Conservation (phyloP, 768 basidiomycete species). For the Pisolithus orientalis region DNA sequence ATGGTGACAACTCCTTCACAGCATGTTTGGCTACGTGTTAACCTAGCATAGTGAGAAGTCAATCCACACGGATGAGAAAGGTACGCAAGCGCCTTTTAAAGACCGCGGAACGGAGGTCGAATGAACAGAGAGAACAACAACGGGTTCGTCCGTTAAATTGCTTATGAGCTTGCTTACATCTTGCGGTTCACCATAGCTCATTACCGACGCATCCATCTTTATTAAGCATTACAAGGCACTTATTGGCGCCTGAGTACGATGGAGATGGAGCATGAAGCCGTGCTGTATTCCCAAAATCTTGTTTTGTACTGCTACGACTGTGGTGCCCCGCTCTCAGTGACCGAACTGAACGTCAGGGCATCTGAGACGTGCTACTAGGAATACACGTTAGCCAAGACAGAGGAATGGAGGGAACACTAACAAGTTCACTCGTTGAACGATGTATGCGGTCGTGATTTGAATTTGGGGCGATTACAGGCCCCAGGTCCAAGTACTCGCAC, state of each 20-base stretch:
- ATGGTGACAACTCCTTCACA: constrained; percentile 21
- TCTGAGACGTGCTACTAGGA: neutral
- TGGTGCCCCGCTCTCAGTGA: neutral
- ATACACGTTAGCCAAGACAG: neutral
- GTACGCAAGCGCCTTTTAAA: constrained; percentile 31
- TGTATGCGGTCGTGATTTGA: constrained; percentile 20
- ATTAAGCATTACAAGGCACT: constrained; percentile 39
- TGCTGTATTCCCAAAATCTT: neutral
- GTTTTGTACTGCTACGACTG: neutral
- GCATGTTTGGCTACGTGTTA: constrained; percentile 2
- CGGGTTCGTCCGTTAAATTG: constrained; percentile 18
- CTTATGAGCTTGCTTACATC: neutral
- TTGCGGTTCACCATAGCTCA: constrained; percentile 21
- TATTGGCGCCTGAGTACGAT: constrained; percentile 17
- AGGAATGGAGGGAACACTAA: constrained; percentile 22
- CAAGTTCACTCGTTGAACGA: constrained; percentile 42
- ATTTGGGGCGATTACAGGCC: constrained; percentile 36
- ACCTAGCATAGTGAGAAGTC: constrained; percentile 24
- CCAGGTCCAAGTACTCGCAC: constrained; percentile 79
- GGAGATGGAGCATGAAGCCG: constrained; percentile 3
- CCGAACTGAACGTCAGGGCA: neutral
- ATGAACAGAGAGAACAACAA: constrained; percentile 35
- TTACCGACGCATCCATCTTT: constrained; percentile 31
- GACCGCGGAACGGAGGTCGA: constrained; percentile 26
- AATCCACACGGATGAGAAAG: constrained; percentile 24